Base-by-base conservation (phyloP, 176 grass and related monocot genomes). In the Panicum miliaceum region DNA sequence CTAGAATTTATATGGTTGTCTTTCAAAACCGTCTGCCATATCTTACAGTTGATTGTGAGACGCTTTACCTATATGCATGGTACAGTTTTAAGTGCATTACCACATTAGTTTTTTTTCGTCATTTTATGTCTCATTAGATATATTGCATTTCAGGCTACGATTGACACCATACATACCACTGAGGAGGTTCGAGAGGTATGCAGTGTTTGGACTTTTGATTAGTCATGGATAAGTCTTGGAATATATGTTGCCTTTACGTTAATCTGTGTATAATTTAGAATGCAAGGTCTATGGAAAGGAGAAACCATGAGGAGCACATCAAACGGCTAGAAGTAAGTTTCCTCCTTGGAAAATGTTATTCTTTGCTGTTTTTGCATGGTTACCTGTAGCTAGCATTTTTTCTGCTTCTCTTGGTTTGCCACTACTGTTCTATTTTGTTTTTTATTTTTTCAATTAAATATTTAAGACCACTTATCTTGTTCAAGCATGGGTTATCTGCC, bases 181-280 rank as follows among this genome's bases (percentile, higher is more conserved):
- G 78, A 89, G 53, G 97, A 99, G 75, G 79, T 99, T 94, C 86
- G 86, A 41, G 93, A 96, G 97, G 97, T 99, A 92, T 82, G 63
- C 29, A 73, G 64, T 68, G 53, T 90, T 59, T 42, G 46, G 14
- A 40, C 47, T 88, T 52, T 37, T 60, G 14, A 41, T 26, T 32
- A 59, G 8, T 75, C 43, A 54, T 82, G 38, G 7, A 82, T 32
- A 73, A 38, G 51, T 46, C 34, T 43, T 78, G 51, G 81, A 69
- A 22, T 83, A 75, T 82, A 15, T 80, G 13, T 86, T 81, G n/a
- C 61, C n/a, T 86, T 32, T 63, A 54, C 77, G 4, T 69, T 90
- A 48, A 95, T 6, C 3, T 60, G 22, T 90, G 75, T 53, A 84
- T 88, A 74, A 64, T 82, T 76, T 79, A 99, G 96, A 92, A 86